phyloP scores from a whole-genome alignment of 2,329 filamentous ascomycete species.

The Alternaria solani region DNA sequence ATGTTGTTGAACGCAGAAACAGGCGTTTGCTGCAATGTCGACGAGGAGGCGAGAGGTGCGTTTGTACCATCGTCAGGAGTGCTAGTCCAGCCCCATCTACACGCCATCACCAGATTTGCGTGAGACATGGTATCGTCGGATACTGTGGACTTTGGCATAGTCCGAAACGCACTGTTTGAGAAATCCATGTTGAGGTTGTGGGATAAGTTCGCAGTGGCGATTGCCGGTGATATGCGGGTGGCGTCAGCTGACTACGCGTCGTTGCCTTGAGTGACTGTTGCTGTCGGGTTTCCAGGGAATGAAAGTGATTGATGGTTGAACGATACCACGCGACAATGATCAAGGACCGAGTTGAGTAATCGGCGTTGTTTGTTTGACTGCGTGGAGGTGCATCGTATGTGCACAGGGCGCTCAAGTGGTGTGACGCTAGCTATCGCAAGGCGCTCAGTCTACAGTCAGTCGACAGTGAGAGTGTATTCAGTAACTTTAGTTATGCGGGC shows the following conservation, averaged over 20 bases:
- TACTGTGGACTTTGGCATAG: constrained; percentile 24
- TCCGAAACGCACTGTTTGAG: constrained; percentile 39
- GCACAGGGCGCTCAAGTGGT: constrained; percentile 30
- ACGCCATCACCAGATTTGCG: constrained; percentile 43
- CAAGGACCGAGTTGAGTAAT: constrained; percentile 19
- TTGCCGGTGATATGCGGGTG: constrained; percentile 16
- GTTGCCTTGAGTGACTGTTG: constrained; percentile 29
- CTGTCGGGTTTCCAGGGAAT: not conserved
- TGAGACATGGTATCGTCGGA: constrained; percentile 47
- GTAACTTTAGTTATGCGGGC: constrained; percentile 14
- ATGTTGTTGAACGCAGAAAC: constrained; percentile 28
- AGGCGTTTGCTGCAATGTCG: constrained; percentile 16
- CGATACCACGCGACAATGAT: constrained; percentile 11
- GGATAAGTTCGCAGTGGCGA: constrained; percentile 1
- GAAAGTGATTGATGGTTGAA: constrained; percentile 9
- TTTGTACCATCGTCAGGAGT: constrained; percentile 30
- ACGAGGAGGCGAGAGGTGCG: constrained; percentile 11
- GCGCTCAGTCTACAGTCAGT: constrained; percentile 8
- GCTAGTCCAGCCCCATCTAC: constrained; percentile 46
- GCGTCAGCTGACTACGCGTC: constrained; percentile 36
- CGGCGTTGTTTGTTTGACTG: constrained; percentile 25
- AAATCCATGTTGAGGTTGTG: constrained; percentile 39
- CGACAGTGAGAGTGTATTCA: constrained; percentile 11
- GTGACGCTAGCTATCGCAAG: constrained; percentile 29
- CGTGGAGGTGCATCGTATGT: constrained; percentile 35